Evolutionary conservation across 768 basidiomycete species (phyloP).

Genomic region (Boletus coccyginus): DNA sequence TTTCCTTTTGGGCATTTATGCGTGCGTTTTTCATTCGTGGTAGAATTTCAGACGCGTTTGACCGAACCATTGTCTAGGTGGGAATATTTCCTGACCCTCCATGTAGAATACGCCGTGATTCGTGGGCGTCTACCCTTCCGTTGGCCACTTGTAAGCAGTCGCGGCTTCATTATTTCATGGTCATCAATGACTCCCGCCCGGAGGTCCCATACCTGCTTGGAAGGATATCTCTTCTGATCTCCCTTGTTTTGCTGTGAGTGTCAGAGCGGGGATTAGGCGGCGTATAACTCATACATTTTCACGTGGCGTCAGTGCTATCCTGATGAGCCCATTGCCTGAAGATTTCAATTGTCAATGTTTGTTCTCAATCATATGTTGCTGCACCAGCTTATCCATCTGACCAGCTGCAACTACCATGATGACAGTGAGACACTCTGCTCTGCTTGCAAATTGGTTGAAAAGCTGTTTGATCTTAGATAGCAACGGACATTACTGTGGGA

Average conservation of each 20-base stretch:
- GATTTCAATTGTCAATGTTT: slow-evolving; percentile 14
- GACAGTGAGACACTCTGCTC: slow-evolving; percentile 3
- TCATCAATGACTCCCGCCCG: background rate
- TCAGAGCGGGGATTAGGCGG: too few species aligned
- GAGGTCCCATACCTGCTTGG: slow-evolving; percentile 28
- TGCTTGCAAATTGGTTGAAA: background rate
- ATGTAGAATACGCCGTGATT: slow-evolving; percentile 23
- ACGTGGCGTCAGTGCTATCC: slow-evolving; percentile 1
- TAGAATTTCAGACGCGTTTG: background rate
- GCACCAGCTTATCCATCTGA: background rate
- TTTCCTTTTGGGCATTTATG: slow-evolving; percentile 16
- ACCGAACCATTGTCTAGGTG: slow-evolving; percentile 13
- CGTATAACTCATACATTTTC: background rate
- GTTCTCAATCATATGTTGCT: slow-evolving; percentile 1
- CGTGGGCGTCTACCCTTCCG: slow-evolving; percentile 19
- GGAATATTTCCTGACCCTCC: slow-evolving; percentile 20
- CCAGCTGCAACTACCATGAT: background rate
- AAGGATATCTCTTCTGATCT: slow-evolving; percentile 10
- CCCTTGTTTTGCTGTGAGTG: slow-evolving; percentile 16
- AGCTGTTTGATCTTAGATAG: background rate
- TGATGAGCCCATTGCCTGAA: background rate
- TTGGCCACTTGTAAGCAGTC: slow-evolving; percentile 23
- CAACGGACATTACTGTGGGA: slow-evolving; percentile 7
- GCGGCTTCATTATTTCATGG: background rate
- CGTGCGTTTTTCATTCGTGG: slow-evolving; percentile 5